Conservation (phyloP, 495 filamentous ascomycete genomes). For the Friedmanniomyces endolithicus region DNA sequence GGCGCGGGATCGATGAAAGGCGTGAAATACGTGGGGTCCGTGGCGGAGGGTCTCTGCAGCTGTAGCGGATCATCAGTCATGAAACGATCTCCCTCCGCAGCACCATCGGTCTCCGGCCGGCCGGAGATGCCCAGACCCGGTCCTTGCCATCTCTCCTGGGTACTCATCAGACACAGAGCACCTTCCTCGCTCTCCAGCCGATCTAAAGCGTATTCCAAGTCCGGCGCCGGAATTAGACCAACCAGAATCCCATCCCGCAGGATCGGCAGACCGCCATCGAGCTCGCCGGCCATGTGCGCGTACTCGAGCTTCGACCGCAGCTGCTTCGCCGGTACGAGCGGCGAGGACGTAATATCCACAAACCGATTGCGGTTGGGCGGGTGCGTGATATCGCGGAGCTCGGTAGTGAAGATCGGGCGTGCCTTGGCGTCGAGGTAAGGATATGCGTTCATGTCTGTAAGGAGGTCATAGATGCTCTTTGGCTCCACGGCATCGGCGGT, state of each 20-base stretch:
- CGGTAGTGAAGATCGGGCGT: conserved; percentile 72
- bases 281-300: conserved; percentile 72
- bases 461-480: conserved; percentile 84
- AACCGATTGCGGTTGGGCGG: conserved; percentile 58
- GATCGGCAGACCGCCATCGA: conserved; percentile 86
- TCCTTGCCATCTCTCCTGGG: conserved; percentile 40
- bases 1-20: conserved; percentile 86
- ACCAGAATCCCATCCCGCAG: conserved; percentile 66
- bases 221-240: conserved; percentile 84
- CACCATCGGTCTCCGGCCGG: conserved; percentile 35
- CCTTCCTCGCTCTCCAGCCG: conserved; percentile 60
- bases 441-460: conserved; percentile 95
- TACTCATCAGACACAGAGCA: conserved; percentile 68
- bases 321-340: conserved; percentile 58
- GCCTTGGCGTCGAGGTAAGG: conserved; percentile 91
- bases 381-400: conserved; percentile 75
- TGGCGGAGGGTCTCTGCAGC: neutral
- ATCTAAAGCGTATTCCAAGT: conserved; percentile 88
- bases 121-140: conserved; percentile 24
- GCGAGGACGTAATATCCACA: conserved; percentile 76
- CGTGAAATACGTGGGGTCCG: conserved; percentile 69
- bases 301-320: conserved; percentile 69
- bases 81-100: neutral
- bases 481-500: conserved; percentile 93
- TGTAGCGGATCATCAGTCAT: neutral